Percentiles rank a stretch among this genome's conserved stretches.
Conservation (phyloP, 208 protist species). For the Acanthamoeba royreba region DNA sequence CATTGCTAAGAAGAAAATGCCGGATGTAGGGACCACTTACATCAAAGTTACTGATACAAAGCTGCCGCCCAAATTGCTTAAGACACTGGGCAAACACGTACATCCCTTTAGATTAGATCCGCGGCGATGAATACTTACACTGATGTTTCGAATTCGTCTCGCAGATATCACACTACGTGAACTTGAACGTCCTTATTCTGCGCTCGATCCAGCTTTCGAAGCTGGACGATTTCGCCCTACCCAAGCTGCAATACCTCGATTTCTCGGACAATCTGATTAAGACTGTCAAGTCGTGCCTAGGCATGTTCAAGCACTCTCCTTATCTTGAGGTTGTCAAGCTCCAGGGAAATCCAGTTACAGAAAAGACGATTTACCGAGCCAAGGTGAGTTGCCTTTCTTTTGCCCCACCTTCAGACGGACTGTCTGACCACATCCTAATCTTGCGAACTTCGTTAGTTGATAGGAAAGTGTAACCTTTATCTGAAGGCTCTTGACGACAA, state of each 20-base stretch:
- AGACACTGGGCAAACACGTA: slow-evolving; percentile 12
- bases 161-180: neutral
- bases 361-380: neutral
- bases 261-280: neutral
- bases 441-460: neutral
- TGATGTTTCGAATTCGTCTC: neutral
- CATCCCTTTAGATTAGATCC: neutral
- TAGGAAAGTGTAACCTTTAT: neutral
- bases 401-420: neutral
- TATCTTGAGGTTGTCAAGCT: neutral
- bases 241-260: slow-evolving; percentile 21
- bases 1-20: neutral
- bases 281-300: neutral
- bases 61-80: neutral
- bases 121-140: neutral
- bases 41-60: neutral
- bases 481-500: slow-evolving; percentile 5
- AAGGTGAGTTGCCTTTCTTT: neutral
- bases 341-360: neutral
- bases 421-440: neutral
- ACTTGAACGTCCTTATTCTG: neutral
- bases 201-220: neutral
- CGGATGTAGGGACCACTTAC: neutral
- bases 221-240: slow-evolving; percentile 7
- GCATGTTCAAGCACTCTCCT: slow-evolving; percentile 12